Percentiles rank a stretch among this genome's conserved stretches.
These are phyloP conservation scores for Cordyceps tenuipes DNA, from an alignment of 2,329 filamentous ascomycete species.

Conservation along the genomic window DNA sequence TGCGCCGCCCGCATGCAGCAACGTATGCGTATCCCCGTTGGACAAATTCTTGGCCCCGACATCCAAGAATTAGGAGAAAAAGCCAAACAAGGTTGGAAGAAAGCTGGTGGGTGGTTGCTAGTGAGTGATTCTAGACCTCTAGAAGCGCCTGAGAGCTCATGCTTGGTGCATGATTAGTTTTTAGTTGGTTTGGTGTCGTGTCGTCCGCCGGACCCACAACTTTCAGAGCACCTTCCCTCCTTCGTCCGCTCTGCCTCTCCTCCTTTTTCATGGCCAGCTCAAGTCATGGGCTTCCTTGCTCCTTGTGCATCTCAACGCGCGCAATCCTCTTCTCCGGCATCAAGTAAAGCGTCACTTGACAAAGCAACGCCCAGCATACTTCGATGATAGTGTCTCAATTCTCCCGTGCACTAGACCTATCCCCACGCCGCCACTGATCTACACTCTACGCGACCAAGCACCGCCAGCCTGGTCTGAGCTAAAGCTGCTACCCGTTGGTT, in stretches of 20 bases:
- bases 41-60: neutral
- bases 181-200: no score
- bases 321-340: neutral
- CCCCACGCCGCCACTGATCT: neutral
- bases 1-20: neutral
- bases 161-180: no score
- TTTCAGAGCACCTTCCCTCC: neutral
- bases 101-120: no score
- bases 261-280: neutral
- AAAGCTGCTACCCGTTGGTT: conserved; percentile 4
- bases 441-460: neutral
- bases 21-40: no score
- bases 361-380: neutral
- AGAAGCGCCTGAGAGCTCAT: neutral
- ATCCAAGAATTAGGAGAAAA: neutral
- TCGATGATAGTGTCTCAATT: neutral
- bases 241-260: neutral
- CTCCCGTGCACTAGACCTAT: neutral
- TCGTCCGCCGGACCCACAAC: neutral
- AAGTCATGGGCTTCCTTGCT: neutral
- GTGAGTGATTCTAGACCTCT: conserved; percentile 1
- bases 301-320: neutral
- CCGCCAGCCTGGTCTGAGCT: conserved; percentile 2
- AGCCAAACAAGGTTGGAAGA: no score
- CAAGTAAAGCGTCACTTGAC: neutral